Conservation (phyloP, 1,284 basidiomycete genomes). For the Cerrena zonata region DNA sequence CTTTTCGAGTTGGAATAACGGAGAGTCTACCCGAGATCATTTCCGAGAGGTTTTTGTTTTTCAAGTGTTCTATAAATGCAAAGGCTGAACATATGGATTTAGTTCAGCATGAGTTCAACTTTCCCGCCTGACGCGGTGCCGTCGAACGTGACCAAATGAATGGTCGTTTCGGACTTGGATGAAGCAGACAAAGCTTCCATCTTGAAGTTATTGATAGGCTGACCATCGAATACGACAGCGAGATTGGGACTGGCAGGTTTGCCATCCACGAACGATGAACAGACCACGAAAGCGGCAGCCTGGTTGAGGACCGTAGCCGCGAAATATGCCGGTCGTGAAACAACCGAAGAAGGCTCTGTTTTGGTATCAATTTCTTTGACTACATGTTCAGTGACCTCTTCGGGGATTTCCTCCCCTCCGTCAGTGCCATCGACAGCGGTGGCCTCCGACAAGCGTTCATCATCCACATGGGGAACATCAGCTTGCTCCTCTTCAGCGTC, state of each 20-base stretch:
- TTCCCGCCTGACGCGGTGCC: not conserved
- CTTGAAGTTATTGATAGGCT: not conserved
- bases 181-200: not conserved
- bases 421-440: slow-evolving; percentile 4
- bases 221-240: not conserved
- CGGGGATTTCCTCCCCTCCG: not conserved
- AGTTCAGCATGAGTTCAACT: slow-evolving; percentile 1
- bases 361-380: no score
- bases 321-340: not conserved
- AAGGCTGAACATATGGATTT: no score
- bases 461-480: not conserved
- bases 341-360: not conserved
- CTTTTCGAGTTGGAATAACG: no score
- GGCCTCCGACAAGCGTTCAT: slow-evolving; percentile 1
- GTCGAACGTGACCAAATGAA: not conserved
- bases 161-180: not conserved
- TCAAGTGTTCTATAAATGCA: no score
- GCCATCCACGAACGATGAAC: not conserved
- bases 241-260: not conserved
- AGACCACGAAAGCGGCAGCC: not conserved
- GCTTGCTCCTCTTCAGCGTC: not conserved
- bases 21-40: no score
- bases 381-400: not conserved
- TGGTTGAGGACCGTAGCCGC: not conserved
- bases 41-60: no score